Conservation (phyloP, 345 rosid genomes). For the Populus tremula region DNA sequence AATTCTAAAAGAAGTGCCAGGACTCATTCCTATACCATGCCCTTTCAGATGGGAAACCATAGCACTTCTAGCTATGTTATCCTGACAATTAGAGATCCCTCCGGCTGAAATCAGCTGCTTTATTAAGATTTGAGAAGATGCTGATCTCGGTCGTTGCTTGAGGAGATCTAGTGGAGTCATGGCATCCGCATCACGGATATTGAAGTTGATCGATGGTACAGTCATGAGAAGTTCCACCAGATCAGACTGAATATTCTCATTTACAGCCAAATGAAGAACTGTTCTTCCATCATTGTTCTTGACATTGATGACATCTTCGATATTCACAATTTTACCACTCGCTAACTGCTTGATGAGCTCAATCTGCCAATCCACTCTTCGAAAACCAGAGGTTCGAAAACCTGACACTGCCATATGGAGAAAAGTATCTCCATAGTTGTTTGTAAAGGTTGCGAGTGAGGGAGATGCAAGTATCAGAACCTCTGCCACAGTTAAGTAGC, state of each 20-base stretch:
- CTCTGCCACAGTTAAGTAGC: slow-evolving; percentile 55
- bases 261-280: slow-evolving; percentile 74
- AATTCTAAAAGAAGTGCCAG: slow-evolving; percentile 75
- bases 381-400: slow-evolving; percentile 70
- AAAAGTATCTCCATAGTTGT: slow-evolving; percentile 69
- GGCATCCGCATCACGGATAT: slow-evolving; percentile 59
- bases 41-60: slow-evolving; percentile 51
- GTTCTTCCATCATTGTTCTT: slow-evolving; percentile 73
- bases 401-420: slow-evolving; percentile 86
- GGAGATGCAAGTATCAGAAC: slow-evolving; percentile 51
- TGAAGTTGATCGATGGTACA: slow-evolving; percentile 51
- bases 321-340: slow-evolving; percentile 35
- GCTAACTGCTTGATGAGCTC: slow-evolving; percentile 63
- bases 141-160: slow-evolving; percentile 58
- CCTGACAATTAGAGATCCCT: slow-evolving; percentile 51
- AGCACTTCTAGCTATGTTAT: slow-evolving; percentile 34
- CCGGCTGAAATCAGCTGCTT: slow-evolving; percentile 81
- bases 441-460: slow-evolving; percentile 39
- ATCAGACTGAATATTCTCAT: slow-evolving; percentile 52
- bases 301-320: slow-evolving; percentile 52
- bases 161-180: slow-evolving; percentile 86
- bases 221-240: slow-evolving; percentile 72
- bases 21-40: slow-evolving; percentile 62
- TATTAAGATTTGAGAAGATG: slow-evolving; percentile 66
- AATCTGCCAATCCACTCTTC: slow-evolving; percentile 64